A percentile compares a stretch with the other conserved stretches of the same genome.
Conservation (phyloP, 805 yeast genomes). For the Cyberlindnera subsufficiens region DNA sequence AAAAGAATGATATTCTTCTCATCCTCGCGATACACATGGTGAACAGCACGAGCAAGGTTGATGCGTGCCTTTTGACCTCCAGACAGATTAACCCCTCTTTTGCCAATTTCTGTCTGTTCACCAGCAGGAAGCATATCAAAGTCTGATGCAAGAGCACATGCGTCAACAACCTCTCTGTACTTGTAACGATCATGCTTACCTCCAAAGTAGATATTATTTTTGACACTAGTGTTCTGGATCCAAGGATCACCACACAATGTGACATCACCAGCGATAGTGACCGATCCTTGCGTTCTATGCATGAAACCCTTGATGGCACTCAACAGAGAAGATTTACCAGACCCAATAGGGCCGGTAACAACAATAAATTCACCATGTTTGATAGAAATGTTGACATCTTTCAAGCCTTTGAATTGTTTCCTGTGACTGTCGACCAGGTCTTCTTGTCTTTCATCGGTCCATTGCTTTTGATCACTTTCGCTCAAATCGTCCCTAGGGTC, state of each 20-base stretch:
- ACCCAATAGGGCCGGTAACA: no score
- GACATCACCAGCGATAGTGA: constrained; percentile 46
- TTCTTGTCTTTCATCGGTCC: no score
- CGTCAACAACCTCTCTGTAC: constrained; percentile 49
- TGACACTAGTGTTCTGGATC: constrained; percentile 76
- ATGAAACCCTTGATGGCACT: constrained; percentile 65
- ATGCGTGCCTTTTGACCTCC: not conserved
- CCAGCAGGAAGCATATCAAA: constrained; percentile 63
- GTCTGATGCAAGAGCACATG: constrained; percentile 61
- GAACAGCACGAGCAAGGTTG: constrained; percentile 37
- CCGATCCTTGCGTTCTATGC: constrained; percentile 36
- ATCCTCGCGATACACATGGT: no score
- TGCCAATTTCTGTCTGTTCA: constrained; percentile 34
- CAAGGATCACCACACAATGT: constrained; percentile 62
- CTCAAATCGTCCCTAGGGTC: no score
- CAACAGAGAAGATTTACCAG: constrained; percentile 63
- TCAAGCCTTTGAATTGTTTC: no score
- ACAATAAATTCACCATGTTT: constrained; percentile 65
- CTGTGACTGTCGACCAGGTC: no score
- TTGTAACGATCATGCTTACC: constrained; percentile 39
- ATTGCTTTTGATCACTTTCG: no score
- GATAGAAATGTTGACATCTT: constrained; percentile 43
- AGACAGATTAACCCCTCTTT: not conserved
- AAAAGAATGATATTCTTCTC: constrained; percentile 49
- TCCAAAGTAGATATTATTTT: constrained; percentile 70